These are phyloP conservation scores for Globisporangium splendens DNA, from an alignment of 352 stramenopile genomes.

Conservation along the genomic window DNA sequence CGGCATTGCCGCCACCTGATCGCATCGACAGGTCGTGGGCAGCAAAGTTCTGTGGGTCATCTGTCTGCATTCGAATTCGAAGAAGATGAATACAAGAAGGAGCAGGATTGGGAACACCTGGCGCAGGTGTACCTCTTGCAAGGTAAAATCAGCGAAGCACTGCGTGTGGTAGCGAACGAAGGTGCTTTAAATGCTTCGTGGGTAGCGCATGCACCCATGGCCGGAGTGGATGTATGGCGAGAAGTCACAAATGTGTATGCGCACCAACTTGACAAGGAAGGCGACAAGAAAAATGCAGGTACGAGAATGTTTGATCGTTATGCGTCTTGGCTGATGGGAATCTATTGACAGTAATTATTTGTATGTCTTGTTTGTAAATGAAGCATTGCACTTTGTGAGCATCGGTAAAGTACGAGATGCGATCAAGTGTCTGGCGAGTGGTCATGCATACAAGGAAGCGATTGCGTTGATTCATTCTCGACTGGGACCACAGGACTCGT, in stretches of 20 bases:
- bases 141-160: slow-evolving; percentile 47
- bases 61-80: slow-evolving; percentile 11
- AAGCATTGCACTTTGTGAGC: slow-evolving; percentile 57
- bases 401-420: slow-evolving; percentile 56
- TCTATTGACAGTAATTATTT: neutral
- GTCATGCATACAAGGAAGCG: slow-evolving; percentile 47
- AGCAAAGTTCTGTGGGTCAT: neutral
- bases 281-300: slow-evolving; percentile 51
- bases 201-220: slow-evolving; percentile 71
- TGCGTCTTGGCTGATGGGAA: slow-evolving; percentile 1
- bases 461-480: slow-evolving; percentile 44
- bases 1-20: slow-evolving; percentile 14
- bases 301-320: neutral
- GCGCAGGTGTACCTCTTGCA: slow-evolving; percentile 49
- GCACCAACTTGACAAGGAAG: slow-evolving; percentile 36
- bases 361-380: neutral
- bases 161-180: slow-evolving; percentile 55
- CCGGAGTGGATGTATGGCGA: slow-evolving; percentile 66
- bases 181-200: slow-evolving; percentile 38
- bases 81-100: slow-evolving; percentile 19
- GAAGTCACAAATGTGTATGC: slow-evolving; percentile 66
- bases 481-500: slow-evolving; percentile 32
- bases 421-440: slow-evolving; percentile 34
- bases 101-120: slow-evolving; percentile 48
- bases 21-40: neutral